Evolutionary conservation across 805 yeast genomes (phyloP), one percentile per base, ranked within the genome.

Genomic region (Myxozyma monticola): DNA sequence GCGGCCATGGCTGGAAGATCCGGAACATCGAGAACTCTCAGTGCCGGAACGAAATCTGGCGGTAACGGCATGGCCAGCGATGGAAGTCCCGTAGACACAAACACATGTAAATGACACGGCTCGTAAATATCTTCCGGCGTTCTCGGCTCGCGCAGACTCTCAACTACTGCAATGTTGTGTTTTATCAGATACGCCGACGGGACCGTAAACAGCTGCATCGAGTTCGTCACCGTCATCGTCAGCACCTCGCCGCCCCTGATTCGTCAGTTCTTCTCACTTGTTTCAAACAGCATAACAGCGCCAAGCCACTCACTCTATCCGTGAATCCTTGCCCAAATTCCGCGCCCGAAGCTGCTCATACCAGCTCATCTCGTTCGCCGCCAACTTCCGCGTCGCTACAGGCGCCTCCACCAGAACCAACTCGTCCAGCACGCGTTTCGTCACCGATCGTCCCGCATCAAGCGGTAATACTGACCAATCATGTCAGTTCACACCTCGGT

Each of bases 21-120:
- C 4, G 28, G 24, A 12, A 52, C 28, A 21, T 51, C 53, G 17
- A 51, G 38, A 10, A 54, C 50, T n/a, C 58, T 57, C 17, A 30
- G 28, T n/a, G 45, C 38, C 1, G 59, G 59, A 5, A 39, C 42
- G 3, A 54, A n/a, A 2, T 39, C 51, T 10, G 29, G 2, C 7
- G 57, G 55, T 4, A 51, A 34, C 15, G 47, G 47, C 29, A 20
- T 29, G 6, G 52, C 33, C 18, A 45, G 40, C 9, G 59, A 42
- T 3, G 51, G 17, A 12, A 52, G 22, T 15, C 28, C 24, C 25
- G n/a, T 29, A 9, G 45, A 31, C 2, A 54, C 30, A 20, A 52
- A 42, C 2, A 54, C 37, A 28, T 54, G 40, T 22, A 54, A 15
- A 37, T 54, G 59, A 17, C 59, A 52, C 5, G 51, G 47, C 42